Base-by-base conservation (phyloP, 2,329 filamentous ascomycete species). In the Ramularia collo-cygni region DNA sequence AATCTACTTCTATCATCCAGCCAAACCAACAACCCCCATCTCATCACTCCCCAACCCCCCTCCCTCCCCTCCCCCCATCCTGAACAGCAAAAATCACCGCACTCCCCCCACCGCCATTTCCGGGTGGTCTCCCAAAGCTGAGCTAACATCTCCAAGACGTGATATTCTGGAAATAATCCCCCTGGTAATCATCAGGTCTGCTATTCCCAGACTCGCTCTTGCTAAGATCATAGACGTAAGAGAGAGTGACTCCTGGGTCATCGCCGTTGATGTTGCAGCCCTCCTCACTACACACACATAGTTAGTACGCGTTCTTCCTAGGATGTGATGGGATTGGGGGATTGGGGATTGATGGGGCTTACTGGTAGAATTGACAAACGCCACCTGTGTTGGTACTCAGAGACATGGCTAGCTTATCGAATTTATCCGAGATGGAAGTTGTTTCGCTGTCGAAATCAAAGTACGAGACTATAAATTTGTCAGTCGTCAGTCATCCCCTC, bases 71-170 rank as follows among this genome's bases (percentile, higher is more conserved):
- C n/a, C n/a, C n/a, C n/a, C n/a, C n/a, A n/a, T n/a, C n/a, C n/a
- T n/a, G n/a, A n/a, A n/a, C n/a, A n/a, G n/a, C n/a, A n/a, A n/a
- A n/a, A n/a, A n/a, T n/a, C n/a, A n/a, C n/a, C n/a, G n/a, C n/a
- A n/a, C n/a, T n/a, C n/a, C n/a, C n/a, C n/a, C n/a, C n/a, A n/a
- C n/a, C n/a, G n/a, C n/a, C n/a, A n/a, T n/a, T n/a, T n/a, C n/a
- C n/a, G n/a, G n/a, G n/a, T n/a, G n/a, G n/a, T n/a, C n/a, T n/a
- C n/a, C n/a, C 29, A 31, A 15, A 16, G 29, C 29, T 31, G 29
- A 31, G 29, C 29, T 31, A 31, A 10, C 29, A 31, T 31, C 29
- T 15, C 29, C 29, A 31, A 8, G 29, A 31, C 14, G 29, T 15
- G 29, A 31, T 31, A 9, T 15, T 15, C 14, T 31, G 29, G 29